Evolutionary conservation across 208 protist species (phyloP).

Genomic region (Leishmania aethiopica): DNA sequence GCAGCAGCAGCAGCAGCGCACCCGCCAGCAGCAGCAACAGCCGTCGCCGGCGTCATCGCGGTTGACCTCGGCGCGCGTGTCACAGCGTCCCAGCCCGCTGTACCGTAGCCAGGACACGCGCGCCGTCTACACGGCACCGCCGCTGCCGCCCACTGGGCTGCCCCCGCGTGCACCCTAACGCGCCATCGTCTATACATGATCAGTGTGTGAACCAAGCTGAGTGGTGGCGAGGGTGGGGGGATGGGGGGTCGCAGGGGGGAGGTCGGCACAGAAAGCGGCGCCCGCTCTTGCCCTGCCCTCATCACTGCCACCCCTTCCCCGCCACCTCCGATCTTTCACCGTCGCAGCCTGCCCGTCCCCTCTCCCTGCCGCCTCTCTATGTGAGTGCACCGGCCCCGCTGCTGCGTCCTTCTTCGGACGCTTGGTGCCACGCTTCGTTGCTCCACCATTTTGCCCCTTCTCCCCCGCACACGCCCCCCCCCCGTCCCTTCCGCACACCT

Average conservation of each 20-base stretch:
- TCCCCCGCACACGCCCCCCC: not conserved
- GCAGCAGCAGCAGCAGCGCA: conserved; percentile 26
- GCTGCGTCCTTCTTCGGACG: not conserved
- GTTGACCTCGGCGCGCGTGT: not conserved
- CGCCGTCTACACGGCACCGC: not conserved
- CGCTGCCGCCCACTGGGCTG: not conserved
- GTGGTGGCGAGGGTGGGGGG: not conserved
- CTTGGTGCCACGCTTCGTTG: not conserved
- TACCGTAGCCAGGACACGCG: conserved; percentile 13
- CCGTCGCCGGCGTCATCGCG: not conserved
- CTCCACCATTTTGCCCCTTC: not conserved
- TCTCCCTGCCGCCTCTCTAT: not conserved
- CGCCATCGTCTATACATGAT: not conserved
- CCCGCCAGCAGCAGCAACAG: conserved; percentile 17
- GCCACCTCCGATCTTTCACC: not conserved
- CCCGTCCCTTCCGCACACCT: not conserved
- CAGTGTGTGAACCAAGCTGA: not conserved
- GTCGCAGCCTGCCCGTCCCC: not conserved
- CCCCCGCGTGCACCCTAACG: conserved; percentile 11
- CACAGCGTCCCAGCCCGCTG: conserved; percentile 9
- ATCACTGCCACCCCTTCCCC: not conserved
- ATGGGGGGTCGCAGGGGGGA: not conserved
- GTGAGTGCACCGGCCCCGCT: too few relatives aligned
- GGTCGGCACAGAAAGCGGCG: not conserved
- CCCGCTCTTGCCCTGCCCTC: not conserved